Evolutionary conservation across 805 yeast genomes (phyloP).

Genomic region (Metschnikowia picachoensis): DNA sequence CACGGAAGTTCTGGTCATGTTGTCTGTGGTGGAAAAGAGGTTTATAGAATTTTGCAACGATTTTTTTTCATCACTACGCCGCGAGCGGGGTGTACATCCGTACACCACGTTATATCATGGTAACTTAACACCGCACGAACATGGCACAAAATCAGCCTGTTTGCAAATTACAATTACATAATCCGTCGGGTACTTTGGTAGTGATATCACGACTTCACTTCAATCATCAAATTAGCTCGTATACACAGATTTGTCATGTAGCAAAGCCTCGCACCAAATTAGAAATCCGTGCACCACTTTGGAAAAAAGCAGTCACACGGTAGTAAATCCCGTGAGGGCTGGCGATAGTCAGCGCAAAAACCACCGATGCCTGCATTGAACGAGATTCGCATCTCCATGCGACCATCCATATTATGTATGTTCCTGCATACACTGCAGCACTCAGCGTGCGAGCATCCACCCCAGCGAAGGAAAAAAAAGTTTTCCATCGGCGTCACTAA

Average conservation of each 20-base stretch:
- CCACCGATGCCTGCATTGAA: no score
- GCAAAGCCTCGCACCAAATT: neutral
- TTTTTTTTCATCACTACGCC: conserved; percentile 6
- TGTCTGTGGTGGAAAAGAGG: conserved; percentile 3
- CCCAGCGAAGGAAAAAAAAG: conserved; percentile 12
- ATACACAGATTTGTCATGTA: no score
- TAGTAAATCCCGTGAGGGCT: neutral
- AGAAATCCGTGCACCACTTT: neutral
- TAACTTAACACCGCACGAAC: conserved; percentile 4
- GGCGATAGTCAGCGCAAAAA: neutral
- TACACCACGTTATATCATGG: conserved; percentile 5
- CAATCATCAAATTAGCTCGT: no score
- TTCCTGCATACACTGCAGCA: conserved; percentile 6
- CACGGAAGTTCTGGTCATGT: conserved; percentile 34
- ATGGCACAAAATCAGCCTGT: no score
- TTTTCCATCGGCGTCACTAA: conserved; percentile 9
- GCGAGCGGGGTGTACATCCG: conserved; percentile 8
- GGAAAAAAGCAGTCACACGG: conserved; percentile 18
- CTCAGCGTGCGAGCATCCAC: conserved; percentile 4
- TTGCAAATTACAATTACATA: no score
- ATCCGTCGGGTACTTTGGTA: no score
- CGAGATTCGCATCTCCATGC: no score
- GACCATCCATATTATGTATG: no score
- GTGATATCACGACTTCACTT: no score
- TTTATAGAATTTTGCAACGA: neutral